Evolutionary conservation across 345 rosid genomes (phyloP).

Genomic region (Acer negundo): DNA sequence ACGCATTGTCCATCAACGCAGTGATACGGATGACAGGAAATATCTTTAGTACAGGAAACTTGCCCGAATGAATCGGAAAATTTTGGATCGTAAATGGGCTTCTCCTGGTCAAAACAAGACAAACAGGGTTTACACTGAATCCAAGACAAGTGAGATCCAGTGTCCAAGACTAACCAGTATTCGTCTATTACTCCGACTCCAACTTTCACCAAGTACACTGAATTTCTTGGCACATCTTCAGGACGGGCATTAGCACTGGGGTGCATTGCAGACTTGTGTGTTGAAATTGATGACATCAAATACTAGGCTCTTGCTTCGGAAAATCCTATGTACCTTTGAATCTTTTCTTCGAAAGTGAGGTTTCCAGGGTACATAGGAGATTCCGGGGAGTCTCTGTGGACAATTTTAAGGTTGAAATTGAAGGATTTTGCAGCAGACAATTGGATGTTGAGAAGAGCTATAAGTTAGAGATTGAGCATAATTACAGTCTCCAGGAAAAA

Average conservation of each 20-base stretch:
- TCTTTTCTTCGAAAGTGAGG: background rate
- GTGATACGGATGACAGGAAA: too few species aligned
- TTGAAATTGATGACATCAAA: background rate
- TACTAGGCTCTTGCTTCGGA: background rate
- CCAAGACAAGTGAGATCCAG: background rate
- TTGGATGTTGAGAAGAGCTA: background rate
- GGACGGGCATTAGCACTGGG: background rate
- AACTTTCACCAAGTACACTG: too few species aligned
- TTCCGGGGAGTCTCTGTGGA: background rate
- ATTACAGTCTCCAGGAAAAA: background rate
- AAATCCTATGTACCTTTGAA: background rate
- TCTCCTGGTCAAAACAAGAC: background rate
- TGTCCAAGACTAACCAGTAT: background rate
- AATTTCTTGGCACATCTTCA: background rate
- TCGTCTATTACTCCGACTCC: background rate
- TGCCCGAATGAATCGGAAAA: background rate
- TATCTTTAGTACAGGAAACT: background rate
- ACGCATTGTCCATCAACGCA: too few species aligned
- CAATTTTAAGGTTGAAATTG: background rate
- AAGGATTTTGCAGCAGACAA: background rate
- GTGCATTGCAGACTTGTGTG: background rate
- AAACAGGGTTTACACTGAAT: background rate
- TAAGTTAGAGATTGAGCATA: too few species aligned
- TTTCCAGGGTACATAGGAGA: background rate
- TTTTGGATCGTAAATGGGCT: background rate